A percentile compares a stretch with the other conserved stretches of the same genome.
Evolutionary conservation across 2,329 filamentous ascomycete genomes (phyloP).

Genomic region (Magnaporthales sp.): DNA sequence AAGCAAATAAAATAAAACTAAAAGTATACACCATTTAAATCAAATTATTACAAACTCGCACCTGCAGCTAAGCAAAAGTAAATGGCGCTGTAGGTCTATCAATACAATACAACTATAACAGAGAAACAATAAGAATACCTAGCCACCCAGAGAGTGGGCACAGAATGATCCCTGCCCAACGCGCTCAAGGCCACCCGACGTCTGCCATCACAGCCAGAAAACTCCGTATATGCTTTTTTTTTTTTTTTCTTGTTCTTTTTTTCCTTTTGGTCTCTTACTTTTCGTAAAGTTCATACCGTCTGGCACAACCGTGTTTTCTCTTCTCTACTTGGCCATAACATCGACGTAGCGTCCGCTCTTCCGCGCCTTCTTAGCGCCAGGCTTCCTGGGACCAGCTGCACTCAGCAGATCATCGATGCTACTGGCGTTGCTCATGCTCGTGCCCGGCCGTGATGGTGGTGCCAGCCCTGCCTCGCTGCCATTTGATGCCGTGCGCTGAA

Average conservation of each 20-base stretch:
- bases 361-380: slow-evolving; percentile 58
- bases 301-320: not conserved
- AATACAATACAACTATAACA: not conserved
- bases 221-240: not conserved
- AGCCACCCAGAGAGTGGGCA: not conserved
- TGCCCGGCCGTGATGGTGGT: slow-evolving; percentile 64
- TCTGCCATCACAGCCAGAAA: not conserved
- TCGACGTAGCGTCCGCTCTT: slow-evolving; percentile 89
- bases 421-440: slow-evolving; percentile 83
- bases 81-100: not conserved
- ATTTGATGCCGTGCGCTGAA: slow-evolving; percentile 38
- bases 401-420: slow-evolving; percentile 90
- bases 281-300: not conserved
- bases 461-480: slow-evolving; percentile 32
- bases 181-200: not conserved
- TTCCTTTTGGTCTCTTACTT: not conserved
- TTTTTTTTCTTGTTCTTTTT: not conserved
- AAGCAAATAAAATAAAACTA: not conserved
- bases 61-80: not conserved
- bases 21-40: not conserved
- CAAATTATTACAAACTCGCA: not conserved
- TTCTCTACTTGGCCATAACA: slow-evolving; percentile 69
- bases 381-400: slow-evolving; percentile 60
- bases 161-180: not conserved
- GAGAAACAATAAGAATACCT: too few relatives aligned